Percentiles rank a stretch among this genome's conserved stretches.
Conservation (phyloP, 2,329 filamentous ascomycete genomes). For the Diaporthe amygdali region DNA sequence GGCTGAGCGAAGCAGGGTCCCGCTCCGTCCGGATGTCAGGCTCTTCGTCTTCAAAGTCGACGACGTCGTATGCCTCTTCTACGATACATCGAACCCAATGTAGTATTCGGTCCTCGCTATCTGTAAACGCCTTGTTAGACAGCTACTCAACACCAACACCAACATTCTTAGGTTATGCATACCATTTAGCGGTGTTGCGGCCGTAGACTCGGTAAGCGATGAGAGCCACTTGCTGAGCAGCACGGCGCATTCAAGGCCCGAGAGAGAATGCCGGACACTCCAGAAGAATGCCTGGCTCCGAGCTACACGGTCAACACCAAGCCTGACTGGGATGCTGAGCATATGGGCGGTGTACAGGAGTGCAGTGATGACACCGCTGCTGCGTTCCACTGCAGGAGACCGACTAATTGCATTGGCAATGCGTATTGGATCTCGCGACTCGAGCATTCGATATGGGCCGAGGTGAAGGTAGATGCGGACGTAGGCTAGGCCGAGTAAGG, state of each 20-base stretch:
- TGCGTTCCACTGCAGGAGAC: constrained; percentile 48
- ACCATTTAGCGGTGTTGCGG: background rate
- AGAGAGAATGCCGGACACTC: constrained; percentile 61
- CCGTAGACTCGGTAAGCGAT: constrained; percentile 31
- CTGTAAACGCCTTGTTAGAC: constrained; percentile 26
- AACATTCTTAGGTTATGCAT: background rate
- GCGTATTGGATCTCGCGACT: constrained; percentile 45
- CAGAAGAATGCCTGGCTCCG: constrained; percentile 61
- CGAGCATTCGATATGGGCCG: constrained; percentile 47
- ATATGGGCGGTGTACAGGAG: constrained; percentile 60
- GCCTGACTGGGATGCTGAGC: constrained; percentile 58
- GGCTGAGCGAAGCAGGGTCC: constrained; percentile 38
- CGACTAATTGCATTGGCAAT: constrained; percentile 45
- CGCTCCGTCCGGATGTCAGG: background rate
- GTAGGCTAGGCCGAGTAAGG: constrained; percentile 51
- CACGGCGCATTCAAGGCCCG: constrained; percentile 59
- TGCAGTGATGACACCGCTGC: constrained; percentile 53
- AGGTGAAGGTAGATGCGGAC: constrained; percentile 51
- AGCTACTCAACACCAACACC: background rate
- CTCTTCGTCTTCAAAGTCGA: constrained; percentile 44
- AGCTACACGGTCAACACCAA: constrained; percentile 60
- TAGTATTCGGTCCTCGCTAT: constrained; percentile 49
- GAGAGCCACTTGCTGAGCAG: constrained; percentile 57
- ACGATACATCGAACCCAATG: constrained; percentile 52
- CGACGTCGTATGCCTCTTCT: constrained; percentile 45